Conservation (phyloP, 2,329 filamentous ascomycete genomes). For the Aspergillus sp. region DNA sequence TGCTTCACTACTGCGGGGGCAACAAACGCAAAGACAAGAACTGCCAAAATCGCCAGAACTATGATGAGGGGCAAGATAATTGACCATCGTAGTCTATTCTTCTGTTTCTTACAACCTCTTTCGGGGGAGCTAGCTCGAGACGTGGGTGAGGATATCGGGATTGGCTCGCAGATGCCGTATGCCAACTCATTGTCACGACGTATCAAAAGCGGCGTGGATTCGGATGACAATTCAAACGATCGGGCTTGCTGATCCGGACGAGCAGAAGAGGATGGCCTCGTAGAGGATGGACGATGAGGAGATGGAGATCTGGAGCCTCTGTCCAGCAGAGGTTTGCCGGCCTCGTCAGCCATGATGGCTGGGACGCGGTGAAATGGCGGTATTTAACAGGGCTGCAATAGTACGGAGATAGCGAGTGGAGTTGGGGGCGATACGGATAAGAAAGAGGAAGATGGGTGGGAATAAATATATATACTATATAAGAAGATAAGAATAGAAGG, state of each 20-base stretch:
- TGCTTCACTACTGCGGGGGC: slow-evolving; percentile 74
- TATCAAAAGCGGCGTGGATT: slow-evolving; percentile 39
- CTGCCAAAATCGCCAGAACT: slow-evolving; percentile 49
- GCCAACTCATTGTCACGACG: slow-evolving; percentile 27
- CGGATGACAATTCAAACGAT: slow-evolving; percentile 33
- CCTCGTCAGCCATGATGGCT: slow-evolving; percentile 32
- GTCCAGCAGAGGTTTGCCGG: slow-evolving; percentile 24
- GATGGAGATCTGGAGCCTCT: slow-evolving; percentile 17
- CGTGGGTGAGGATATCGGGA: slow-evolving; percentile 15
- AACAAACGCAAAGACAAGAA: slow-evolving; percentile 76
- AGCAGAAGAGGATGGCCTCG: slow-evolving; percentile 8
- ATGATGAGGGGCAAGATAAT: slow-evolving; percentile 67
- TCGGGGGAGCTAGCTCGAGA: slow-evolving; percentile 14
- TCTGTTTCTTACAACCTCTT: slow-evolving; percentile 13
- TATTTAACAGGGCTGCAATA: slow-evolving; percentile 8
- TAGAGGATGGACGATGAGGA: slow-evolving; percentile 12
- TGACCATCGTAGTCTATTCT: slow-evolving; percentile 59
- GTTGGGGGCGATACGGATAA: not conserved
- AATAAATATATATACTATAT: too few relatives aligned
- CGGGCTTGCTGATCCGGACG: slow-evolving; percentile 11
- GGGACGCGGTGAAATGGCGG: slow-evolving; percentile 1
- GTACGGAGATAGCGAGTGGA: too few relatives aligned
- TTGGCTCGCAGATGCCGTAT: slow-evolving; percentile 24
- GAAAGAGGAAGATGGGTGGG: not conserved
- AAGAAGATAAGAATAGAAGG: too few relatives aligned